phyloP scores from a whole-genome alignment of 257 asterid genomes.

The Cordia subcordata region DNA sequence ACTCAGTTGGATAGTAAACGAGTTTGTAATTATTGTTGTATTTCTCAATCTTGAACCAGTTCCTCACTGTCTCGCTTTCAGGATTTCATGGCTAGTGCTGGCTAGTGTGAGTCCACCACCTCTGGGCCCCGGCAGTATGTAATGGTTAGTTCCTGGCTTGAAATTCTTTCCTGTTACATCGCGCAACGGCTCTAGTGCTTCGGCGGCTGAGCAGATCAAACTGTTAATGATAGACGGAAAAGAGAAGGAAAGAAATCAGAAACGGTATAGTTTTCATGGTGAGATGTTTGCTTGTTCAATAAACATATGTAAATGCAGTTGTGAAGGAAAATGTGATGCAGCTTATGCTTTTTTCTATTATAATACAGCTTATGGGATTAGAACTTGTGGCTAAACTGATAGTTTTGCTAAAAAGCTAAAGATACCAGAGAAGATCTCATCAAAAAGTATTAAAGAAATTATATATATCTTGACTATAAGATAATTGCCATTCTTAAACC shows the following conservation, averaged over 20 bases:
- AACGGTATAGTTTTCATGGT: neutral
- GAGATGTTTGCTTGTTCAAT: neutral
- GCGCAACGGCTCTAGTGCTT: constrained; percentile 26
- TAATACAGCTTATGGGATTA: too few species aligned
- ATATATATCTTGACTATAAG: too few species aligned
- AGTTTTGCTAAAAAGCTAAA: too few species aligned
- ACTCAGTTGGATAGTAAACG: constrained; percentile 44
- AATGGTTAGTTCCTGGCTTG: constrained; percentile 31
- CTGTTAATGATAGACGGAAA: neutral
- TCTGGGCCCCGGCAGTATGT: constrained; percentile 45
- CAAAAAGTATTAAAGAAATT: too few species aligned
- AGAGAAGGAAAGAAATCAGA: constrained; percentile 14
- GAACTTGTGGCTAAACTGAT: too few species aligned
- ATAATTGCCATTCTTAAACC: too few species aligned
- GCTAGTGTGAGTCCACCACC: constrained; percentile 62
- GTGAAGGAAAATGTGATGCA: neutral
- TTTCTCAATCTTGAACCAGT: constrained; percentile 56
- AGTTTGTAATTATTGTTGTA: constrained; percentile 37
- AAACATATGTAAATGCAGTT: neutral
- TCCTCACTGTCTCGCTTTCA: constrained; percentile 34
- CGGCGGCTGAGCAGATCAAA: constrained; percentile 16
- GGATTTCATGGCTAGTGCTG: constrained; percentile 34
- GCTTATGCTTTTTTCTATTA: neutral
- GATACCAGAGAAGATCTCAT: too few species aligned
- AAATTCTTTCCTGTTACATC: constrained; percentile 32